Evolutionary conservation across 1,284 basidiomycete genomes (phyloP), one percentile per base, ranked within the genome.

Genomic region (Pseudozyma hubeiensis): DNA sequence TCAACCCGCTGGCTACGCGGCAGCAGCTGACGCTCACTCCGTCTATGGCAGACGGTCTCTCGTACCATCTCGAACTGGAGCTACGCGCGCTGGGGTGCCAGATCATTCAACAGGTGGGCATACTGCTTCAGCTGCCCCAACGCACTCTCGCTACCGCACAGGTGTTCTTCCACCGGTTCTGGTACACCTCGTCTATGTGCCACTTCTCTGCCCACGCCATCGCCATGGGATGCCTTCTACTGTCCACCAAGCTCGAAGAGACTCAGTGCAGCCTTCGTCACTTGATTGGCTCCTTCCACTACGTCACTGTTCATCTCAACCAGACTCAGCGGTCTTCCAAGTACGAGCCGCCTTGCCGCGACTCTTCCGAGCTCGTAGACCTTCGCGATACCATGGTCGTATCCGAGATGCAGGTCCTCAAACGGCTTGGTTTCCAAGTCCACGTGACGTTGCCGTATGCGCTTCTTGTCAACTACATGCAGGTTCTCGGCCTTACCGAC

Each of bases 401-500:
- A 14, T 90, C 92, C 1, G 97, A 99, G 86, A 98, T 99, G 93
- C 97, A 99, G 84, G 89, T 99, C 17, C 88, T 99, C 70, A 99
- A 99, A 86, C 89, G 82, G 3, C 80, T 86, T 13, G 84, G 81
- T 6, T 85, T 85, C 55, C 72, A 85, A 40, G 80, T 84, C 3
- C 76, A 83, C 79, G 93, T 96, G 50, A 91, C 93, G 14, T 87
- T 98, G 43, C 95, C 97, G 0, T 98, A 98, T 81, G 93, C 92
- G 29, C 93, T 94, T 13, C 89, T 98, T 68, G 91, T 98, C 80
- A 98, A 97, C 86, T 99, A 99, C 84, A 88, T 97, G 72, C 90
- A 93, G 64, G 90, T 97, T 29, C 88, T 99, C 14, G 93, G 93
- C 35, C 87, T 99, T 11, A 70, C 83, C 2, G 52, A 70, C 41